phyloP scores from a whole-genome alignment of 495 filamentous ascomycete genomes.

The Trichodelitschia bisporula region DNA sequence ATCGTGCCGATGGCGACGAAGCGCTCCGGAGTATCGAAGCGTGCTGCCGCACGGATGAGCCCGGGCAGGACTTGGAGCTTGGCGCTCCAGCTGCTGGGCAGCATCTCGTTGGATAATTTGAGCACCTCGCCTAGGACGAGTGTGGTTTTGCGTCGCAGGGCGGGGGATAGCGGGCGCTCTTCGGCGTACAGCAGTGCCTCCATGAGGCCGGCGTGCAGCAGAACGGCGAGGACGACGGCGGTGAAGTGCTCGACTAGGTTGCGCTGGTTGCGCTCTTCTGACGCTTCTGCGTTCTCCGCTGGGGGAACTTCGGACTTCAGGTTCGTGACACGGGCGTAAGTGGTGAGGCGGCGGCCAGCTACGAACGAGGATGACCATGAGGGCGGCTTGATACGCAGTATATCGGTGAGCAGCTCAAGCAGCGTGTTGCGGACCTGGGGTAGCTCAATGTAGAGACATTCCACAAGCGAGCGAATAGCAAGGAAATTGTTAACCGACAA shows the following conservation, averaged over 20 bases:
- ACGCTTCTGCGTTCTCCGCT: conserved; percentile 19
- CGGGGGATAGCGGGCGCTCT: conserved; percentile 46
- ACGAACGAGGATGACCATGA: conserved; percentile 93
- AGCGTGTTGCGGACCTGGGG: conserved; percentile 35
- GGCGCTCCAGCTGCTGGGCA: conserved; percentile 56
- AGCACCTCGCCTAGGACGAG: conserved; percentile 74
- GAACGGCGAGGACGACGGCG: conserved; percentile 60
- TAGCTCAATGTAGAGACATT: conserved; percentile 49
- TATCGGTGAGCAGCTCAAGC: conserved; percentile 71
- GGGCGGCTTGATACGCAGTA: conserved; percentile 80
- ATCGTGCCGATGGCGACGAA: conserved; percentile 66
- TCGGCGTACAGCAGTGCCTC: conserved; percentile 37
- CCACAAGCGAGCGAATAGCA: conserved; percentile 56
- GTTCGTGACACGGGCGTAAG: conserved; percentile 73
- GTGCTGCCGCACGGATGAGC: conserved; percentile 48
- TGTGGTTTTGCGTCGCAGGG: conserved; percentile 67
- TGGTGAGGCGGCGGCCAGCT: conserved; percentile 76
- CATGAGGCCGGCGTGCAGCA: conserved; percentile 62
- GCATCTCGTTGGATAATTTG: conserved; percentile 61
- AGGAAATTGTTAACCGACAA: conserved; percentile 67
- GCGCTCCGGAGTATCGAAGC: conserved; percentile 41
- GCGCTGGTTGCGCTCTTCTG: conserved; percentile 43
- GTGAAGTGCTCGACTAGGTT: conserved; percentile 86
- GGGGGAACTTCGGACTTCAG: conserved; percentile 36
- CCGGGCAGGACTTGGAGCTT: conserved; percentile 66